phyloP scores from a whole-genome alignment of 805 yeast species.

The Blastobotrys peoriensis region DNA sequence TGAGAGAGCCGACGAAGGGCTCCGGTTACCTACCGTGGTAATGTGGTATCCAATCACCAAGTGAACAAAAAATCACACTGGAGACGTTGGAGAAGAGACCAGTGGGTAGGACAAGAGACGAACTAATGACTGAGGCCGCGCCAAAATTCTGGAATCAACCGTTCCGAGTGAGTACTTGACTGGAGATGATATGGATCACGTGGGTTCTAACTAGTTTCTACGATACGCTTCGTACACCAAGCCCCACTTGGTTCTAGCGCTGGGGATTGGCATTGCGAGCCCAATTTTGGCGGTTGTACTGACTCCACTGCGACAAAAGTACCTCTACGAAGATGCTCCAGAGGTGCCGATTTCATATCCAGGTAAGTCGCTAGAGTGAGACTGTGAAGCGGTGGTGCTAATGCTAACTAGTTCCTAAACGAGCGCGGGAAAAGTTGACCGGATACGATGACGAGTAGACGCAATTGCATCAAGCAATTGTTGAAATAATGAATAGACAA shows the following conservation, averaged over 20 bases:
- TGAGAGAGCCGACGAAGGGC: no score
- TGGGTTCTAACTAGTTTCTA: constrained; percentile 23
- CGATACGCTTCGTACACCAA: constrained; percentile 71
- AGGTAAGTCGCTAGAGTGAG: constrained; percentile 26
- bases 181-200: background rate
- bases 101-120: no score
- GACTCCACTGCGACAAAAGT: constrained; percentile 66
- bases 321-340: constrained; percentile 55
- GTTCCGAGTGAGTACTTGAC: constrained; percentile 17
- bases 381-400: constrained; percentile 5
- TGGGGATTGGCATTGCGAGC: constrained; percentile 58
- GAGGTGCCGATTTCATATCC: constrained; percentile 54
- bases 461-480: constrained; percentile 5
- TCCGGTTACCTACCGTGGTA: background rate
- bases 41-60: background rate
- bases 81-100: no score
- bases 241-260: constrained; percentile 67
- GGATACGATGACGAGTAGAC: constrained; percentile 31
- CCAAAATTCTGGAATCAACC: constrained; percentile 32
- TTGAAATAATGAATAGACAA: constrained; percentile 1
- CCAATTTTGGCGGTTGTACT: constrained; percentile 55
- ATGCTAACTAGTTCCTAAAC: constrained; percentile 21
- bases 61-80: background rate
- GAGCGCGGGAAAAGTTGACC: constrained; percentile 25
- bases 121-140: constrained; percentile 2